Evolutionary conservation across 2,329 filamentous ascomycete species (phyloP), one percentile per base, ranked within the genome.

Genomic region (Aspergillus ruber): DNA sequence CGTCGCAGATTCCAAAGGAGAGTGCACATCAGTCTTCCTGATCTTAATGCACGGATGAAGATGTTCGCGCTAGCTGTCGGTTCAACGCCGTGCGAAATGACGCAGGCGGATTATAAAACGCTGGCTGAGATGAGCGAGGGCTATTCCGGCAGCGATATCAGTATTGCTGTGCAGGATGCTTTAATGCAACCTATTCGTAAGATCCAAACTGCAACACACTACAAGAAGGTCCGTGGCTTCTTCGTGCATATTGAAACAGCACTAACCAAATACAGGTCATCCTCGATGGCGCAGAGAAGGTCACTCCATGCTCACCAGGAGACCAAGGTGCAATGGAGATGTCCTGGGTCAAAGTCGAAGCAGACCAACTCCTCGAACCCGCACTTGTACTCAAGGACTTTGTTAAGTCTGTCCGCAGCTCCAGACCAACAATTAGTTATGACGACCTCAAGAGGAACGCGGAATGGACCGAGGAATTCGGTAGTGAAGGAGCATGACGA

Each of bases 11-110:
- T 98, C 76, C 94, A 98, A 70, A 80, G 93, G 59, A 80, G 93
- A 72, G 90, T 98, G 23, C 93, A 98, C 70, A 98, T 98, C 68
- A 89, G 86, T 55, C 74, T 98, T 40, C 93, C 93, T 6, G 93
- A 98, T 65, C 62, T 84, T 38, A 85, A 88, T 13, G 93, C 91
- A 20, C 82, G 93, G 52, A 90, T 90, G 64, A 90, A 80, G 61
- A 95, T 96, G 90, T 96, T 97, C 71, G 91, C 94, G 75, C 79
- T 98, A 46, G 86, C 89, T 13, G 84, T 98, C n/a, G 93, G 93
- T 52, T 84, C 84, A 50, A 98, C 94, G 9, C 90, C 93, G 12
- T 96, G 90, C 54, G 84, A 89, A 36, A 77, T 98, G 51, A 83
- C 82, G 48, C 72, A 80, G 13, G 79, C 82, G 29, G 93, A 98